phyloP scores from a whole-genome alignment of 108 stramenopile genomes.

The Discostella pseudostelligera region DNA sequence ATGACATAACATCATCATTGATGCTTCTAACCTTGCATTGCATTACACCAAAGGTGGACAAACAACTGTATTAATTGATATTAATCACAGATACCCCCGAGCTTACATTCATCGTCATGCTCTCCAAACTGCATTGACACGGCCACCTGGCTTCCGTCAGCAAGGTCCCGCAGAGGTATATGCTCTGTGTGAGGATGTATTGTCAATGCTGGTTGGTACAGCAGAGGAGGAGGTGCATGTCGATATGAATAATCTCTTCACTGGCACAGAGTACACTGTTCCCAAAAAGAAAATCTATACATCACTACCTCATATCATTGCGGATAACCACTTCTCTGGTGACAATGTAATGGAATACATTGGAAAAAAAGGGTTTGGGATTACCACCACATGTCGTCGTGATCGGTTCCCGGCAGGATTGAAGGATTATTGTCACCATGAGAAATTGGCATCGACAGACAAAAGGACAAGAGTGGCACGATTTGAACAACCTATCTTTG shows the following conservation, averaged over 20 bases:
- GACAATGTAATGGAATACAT: background rate
- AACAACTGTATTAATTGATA: conserved; percentile 17
- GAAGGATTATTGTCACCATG: conserved; percentile 7
- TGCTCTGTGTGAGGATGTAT: background rate
- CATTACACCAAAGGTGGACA: conserved; percentile 10
- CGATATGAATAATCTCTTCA: background rate
- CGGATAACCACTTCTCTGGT: conserved; percentile 27
- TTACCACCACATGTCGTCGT: conserved; percentile 6
- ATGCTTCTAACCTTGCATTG: background rate
- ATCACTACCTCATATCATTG: background rate
- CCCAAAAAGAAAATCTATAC: conserved; percentile 12
- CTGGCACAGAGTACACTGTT: background rate
- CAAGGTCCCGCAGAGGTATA: conserved; percentile 16
- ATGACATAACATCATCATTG: background rate
- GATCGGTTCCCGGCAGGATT: conserved; percentile 14
- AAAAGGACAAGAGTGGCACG: background rate
- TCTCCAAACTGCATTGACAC: background rate
- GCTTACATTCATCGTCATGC: conserved; percentile 12
- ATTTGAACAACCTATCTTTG: conserved; percentile 14
- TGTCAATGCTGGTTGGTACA: background rate
- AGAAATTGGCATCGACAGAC: background rate
- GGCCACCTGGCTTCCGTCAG: background rate
- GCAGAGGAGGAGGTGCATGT: background rate
- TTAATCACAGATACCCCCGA: conserved; percentile 1
- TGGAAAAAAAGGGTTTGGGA: conserved; percentile 15